A percentile compares a stretch with the other conserved stretches of the same genome.
Conservation (phyloP, 2,329 filamentous ascomycete species). For the Trichophyton verrucosum region DNA sequence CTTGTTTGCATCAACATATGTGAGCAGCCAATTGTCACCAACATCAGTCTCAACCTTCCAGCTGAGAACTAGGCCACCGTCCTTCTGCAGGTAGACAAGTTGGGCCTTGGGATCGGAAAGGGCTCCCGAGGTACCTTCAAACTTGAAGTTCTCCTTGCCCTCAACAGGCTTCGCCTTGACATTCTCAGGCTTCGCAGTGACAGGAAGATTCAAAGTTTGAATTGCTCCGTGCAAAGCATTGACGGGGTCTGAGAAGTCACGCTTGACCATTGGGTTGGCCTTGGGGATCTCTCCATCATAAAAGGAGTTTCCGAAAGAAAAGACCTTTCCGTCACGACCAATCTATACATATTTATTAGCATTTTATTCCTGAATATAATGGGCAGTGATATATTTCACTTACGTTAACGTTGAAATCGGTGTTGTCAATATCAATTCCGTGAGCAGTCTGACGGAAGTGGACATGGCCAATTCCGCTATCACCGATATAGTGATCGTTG, state of each 20-base stretch:
- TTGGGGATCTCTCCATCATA: constrained; percentile 9
- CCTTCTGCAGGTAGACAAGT: constrained; percentile 11
- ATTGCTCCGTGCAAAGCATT: constrained; percentile 6
- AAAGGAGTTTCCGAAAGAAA: constrained; percentile 11
- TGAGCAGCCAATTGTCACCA: constrained; percentile 12
- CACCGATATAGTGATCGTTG: constrained; percentile 10
- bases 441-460: constrained; percentile 11
- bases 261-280: constrained; percentile 6
- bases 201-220: constrained; percentile 6
- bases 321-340: constrained; percentile 10
- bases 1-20: constrained; percentile 11
- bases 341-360: background rate
- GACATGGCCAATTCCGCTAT: constrained; percentile 10
- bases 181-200: constrained; percentile 2
- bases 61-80: constrained; percentile 7
- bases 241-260: constrained; percentile 10
- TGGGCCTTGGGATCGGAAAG: constrained; percentile 9
- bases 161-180: constrained; percentile 6
- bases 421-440: constrained; percentile 11
- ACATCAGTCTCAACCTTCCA: constrained; percentile 12
- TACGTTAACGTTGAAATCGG: constrained; percentile 13
- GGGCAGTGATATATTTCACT: background rate
- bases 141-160: constrained; percentile 5
- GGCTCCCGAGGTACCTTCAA: constrained; percentile 11
- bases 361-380: background rate